Base-by-base conservation (phyloP, 345 rosid genomes). In the Garcia nutans region DNA sequence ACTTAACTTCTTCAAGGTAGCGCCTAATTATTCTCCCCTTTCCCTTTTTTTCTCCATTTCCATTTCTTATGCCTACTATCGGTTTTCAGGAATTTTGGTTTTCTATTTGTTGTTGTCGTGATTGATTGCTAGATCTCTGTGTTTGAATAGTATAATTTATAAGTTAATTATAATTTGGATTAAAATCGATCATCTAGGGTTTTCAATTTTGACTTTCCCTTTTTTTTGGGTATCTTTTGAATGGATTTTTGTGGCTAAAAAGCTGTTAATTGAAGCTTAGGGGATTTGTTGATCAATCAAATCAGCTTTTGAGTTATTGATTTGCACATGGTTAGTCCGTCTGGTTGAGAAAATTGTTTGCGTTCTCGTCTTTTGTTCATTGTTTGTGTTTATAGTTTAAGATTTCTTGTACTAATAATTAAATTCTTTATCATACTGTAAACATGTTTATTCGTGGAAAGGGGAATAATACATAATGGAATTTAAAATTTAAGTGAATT, bases 1-100 rank as follows among this genome's bases (percentile, higher is more conserved):
- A 84, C 83, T 66, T 92, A 73, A 69, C 89, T 10, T 86, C 91
- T 13, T 90, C 98, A 10, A 95, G 99, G 97, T 95, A 81, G 31
- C 12, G 22, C 50, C 4, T 24, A 31, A 6, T 33, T 41, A 22
- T 5, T 0, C 6, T 6, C 41, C 11, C 5, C 0, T 2, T 9
- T 8, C 10, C 17, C 3, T 44, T 5, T 44, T 5, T 52, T 20
- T 24, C 0, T 47, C 9, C 16, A 20, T 41, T 23, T 24, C 15
- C 31, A 52, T 33, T 10, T 54, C 8, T 23, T 56, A 4, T 13
- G 22, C 9, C 9, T 50, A 22, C 9, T 50, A 22, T 52, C 17
- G 11, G 10, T 65, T 37, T 47, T 54, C 73, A 28, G n/a, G 56
- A 24, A 41, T 10, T 47, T 44, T 76, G 9, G 0, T 11, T 22